phyloP scores from a whole-genome alignment of 129 eudicot species.

The Flaveria robusta region DNA sequence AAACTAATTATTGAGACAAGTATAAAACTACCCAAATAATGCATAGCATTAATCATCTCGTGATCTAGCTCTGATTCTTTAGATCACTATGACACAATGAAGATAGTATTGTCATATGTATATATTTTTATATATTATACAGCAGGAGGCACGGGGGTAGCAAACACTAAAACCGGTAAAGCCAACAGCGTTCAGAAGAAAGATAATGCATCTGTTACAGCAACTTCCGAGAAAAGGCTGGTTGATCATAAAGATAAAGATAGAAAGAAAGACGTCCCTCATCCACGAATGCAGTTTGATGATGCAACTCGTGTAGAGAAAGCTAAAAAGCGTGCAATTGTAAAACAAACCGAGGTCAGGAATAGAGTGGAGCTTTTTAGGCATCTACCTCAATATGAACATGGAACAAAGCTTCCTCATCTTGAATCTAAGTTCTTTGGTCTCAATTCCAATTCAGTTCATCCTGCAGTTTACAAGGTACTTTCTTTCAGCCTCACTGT shows the following conservation, averaged over 20 bases:
- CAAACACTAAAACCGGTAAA: conserved; percentile 49
- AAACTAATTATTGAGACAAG: neutral
- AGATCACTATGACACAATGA: conserved; percentile 1
- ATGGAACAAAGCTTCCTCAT: conserved; percentile 89
- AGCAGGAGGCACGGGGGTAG: conserved; percentile 61
- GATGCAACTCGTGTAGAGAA: conserved; percentile 89
- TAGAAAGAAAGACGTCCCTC: conserved; percentile 92
- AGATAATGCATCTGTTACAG: conserved; percentile 58
- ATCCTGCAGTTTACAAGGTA: conserved; percentile 94
- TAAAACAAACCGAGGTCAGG: conserved; percentile 86
- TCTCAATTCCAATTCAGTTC: conserved; percentile 79
- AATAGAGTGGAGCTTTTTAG: conserved; percentile 89
- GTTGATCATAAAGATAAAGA: conserved; percentile 82
- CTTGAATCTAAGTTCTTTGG: conserved; percentile 79
- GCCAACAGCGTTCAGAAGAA: conserved; percentile 62
- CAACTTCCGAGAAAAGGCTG: conserved; percentile 61
- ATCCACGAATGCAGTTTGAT: conserved; percentile 99
- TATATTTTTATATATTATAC: conserved; percentile 5
- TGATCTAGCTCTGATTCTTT: neutral
- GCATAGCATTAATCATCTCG: neutral
- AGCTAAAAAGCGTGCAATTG: conserved; percentile 94
- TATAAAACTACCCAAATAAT: neutral
- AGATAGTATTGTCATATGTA: neutral
- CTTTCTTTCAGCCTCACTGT: conserved; percentile 1
- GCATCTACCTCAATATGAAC: conserved; percentile 97